Conservation (phyloP, 2,329 filamentous ascomycete species). For the Aureobasidium sp. region DNA sequence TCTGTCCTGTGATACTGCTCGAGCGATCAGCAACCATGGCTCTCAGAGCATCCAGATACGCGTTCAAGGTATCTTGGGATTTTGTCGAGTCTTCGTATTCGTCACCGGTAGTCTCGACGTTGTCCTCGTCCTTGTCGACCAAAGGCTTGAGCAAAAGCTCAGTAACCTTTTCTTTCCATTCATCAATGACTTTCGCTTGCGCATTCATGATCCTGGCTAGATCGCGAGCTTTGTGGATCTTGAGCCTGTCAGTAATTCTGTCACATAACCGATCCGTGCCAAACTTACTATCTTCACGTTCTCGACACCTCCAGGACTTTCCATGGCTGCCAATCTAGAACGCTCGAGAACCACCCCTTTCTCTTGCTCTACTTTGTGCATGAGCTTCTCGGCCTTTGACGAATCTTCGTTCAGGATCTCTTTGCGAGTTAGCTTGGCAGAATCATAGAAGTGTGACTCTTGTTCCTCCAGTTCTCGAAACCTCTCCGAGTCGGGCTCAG, state of each 20-base stretch:
- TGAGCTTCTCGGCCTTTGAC: conserved; percentile 54
- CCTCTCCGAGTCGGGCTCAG: conserved; percentile 58
- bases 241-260: neutral
- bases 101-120: conserved; percentile 72
- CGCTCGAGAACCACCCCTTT: conserved; percentile 53
- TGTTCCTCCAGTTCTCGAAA: conserved; percentile 60
- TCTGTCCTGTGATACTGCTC: conserved; percentile 66
- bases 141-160: conserved; percentile 66
- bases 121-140: conserved; percentile 69
- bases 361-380: conserved; percentile 50
- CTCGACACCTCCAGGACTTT: conserved; percentile 59
- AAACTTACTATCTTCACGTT: conserved; percentile 51
- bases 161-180: conserved; percentile 68
- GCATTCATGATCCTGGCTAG: conserved; percentile 61
- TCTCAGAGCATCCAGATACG: conserved; percentile 73
- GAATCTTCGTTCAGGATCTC: conserved; percentile 63
- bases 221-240: conserved; percentile 53
- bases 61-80: conserved; percentile 80
- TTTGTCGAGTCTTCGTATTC: conserved; percentile 86
- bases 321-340: conserved; percentile 39
- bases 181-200: conserved; percentile 63
- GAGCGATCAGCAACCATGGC: conserved; percentile 72
- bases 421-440: conserved; percentile 67
- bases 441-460: conserved; percentile 68
- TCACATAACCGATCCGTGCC: neutral